phyloP scores from a whole-genome alignment of 169 alveolate genomes.

The Plasmodium fragile region DNA sequence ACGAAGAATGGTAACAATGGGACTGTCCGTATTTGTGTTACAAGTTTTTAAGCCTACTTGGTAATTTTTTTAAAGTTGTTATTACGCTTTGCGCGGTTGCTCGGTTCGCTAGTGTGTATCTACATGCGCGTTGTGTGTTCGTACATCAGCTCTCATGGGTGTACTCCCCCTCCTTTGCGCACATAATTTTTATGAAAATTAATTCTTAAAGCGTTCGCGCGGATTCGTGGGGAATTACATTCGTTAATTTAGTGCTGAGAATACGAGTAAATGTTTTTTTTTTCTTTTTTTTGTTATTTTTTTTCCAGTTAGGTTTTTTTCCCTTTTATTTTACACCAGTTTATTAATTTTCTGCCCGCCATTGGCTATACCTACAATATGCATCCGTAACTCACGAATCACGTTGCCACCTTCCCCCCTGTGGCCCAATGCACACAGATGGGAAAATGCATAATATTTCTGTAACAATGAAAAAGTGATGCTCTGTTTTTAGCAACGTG shows the following conservation, averaged over 20 bases:
- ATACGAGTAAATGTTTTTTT: neutral
- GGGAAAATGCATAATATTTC: constrained; percentile 1
- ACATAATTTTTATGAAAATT: neutral
- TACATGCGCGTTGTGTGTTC: neutral
- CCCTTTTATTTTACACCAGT: neutral
- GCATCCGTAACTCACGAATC: neutral
- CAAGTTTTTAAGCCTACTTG: neutral
- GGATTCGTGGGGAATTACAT: neutral
- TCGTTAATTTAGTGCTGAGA: neutral
- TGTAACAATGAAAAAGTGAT: neutral
- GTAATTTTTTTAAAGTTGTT: neutral
- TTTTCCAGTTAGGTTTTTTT: neutral
- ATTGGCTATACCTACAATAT: neutral
- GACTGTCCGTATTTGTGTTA: neutral
- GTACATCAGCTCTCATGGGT: neutral
- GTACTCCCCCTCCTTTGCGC: neutral
- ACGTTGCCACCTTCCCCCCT: neutral
- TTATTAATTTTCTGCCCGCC: neutral
- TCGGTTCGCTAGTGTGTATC: neutral
- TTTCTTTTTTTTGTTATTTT: neutral
- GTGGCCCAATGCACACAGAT: neutral
- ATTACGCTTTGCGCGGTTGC: neutral
- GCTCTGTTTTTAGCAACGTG: neutral
- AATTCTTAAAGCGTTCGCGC: neutral
- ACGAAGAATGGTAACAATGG: neutral